Evolutionary conservation across 352 stramenopile genomes (phyloP).

Genomic region (Thalassiosira ordinaria): DNA sequence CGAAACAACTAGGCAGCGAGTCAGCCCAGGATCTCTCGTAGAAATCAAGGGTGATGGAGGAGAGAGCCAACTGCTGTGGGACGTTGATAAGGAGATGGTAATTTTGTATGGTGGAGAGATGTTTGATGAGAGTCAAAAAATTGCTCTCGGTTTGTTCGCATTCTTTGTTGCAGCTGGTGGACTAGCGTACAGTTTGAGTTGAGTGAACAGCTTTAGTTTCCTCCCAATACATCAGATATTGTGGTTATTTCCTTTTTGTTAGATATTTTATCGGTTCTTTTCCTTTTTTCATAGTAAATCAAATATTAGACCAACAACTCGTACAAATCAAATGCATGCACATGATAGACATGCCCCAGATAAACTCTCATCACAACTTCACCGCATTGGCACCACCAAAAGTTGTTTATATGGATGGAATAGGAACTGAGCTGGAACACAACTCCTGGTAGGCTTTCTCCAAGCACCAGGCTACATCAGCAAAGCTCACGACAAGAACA

Average conservation of each 20-base stretch:
- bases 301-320: neutral
- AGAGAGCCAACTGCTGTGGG: slow-evolving; percentile 13
- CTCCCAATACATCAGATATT: no score
- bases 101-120: neutral
- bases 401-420: slow-evolving; percentile 21
- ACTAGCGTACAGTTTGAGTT: neutral
- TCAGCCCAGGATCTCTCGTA: slow-evolving; percentile 1
- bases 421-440: slow-evolving; percentile 51
- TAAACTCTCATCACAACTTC: no score
- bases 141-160: neutral
- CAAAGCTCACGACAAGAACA: slow-evolving; percentile 89
- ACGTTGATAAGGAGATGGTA: neutral
- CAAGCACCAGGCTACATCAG: slow-evolving; percentile 84
- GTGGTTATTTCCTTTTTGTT: slow-evolving; percentile 7
- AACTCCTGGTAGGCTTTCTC: slow-evolving; percentile 86
- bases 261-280: slow-evolving; percentile 3
- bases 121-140: neutral
- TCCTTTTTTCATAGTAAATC: slow-evolving; percentile 1
- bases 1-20: neutral
- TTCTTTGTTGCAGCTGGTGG: neutral
- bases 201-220: neutral
- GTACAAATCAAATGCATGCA: neutral
- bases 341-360: no score
- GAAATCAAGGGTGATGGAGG: neutral
- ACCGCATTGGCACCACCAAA: neutral